A percentile compares a stretch with the other conserved stretches of the same genome.
These are phyloP conservation scores for Amoebophrya sp. DNA, from an alignment of 169 alveolate species.

Conservation along the genomic window DNA sequence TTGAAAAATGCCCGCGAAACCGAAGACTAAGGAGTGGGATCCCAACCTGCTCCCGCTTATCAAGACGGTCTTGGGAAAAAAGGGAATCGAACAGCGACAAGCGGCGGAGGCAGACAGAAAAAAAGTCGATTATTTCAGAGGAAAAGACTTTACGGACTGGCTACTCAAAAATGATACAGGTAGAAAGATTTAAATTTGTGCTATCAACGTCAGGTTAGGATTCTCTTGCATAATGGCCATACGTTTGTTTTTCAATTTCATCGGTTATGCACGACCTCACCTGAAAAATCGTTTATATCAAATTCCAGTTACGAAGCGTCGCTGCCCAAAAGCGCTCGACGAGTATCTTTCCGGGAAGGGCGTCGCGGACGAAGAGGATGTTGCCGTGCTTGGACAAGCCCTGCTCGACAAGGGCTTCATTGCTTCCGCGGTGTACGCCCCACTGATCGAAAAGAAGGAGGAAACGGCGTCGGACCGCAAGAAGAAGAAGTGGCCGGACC, in stretches of 20 bases:
- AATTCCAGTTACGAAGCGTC: neutral
- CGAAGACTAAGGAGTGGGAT: neutral
- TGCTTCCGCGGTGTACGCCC: neutral
- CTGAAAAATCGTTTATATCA: neutral
- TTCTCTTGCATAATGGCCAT: too few species aligned
- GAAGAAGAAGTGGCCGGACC: constrained; percentile 15
- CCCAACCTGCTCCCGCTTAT: neutral
- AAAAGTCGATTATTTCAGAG: neutral
- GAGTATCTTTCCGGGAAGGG: neutral
- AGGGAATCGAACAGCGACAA: neutral
- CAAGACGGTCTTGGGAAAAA: neutral
- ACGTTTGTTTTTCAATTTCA: neutral
- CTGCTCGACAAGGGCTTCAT: neutral
- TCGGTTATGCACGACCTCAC: neutral
- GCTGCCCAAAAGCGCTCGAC: neutral
- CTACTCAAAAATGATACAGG: neutral
- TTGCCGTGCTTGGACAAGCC: neutral
- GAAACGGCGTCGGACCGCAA: neutral
- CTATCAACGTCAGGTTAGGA: too few species aligned
- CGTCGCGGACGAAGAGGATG: neutral
- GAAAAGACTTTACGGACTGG: neutral
- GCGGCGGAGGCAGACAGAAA: neutral
- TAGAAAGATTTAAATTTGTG: too few species aligned
- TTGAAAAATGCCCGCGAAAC: neutral
- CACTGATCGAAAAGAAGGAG: neutral